These are phyloP conservation scores for Cicer judaicum DNA, from an alignment of 306 rosid species.

Conservation along the genomic window DNA sequence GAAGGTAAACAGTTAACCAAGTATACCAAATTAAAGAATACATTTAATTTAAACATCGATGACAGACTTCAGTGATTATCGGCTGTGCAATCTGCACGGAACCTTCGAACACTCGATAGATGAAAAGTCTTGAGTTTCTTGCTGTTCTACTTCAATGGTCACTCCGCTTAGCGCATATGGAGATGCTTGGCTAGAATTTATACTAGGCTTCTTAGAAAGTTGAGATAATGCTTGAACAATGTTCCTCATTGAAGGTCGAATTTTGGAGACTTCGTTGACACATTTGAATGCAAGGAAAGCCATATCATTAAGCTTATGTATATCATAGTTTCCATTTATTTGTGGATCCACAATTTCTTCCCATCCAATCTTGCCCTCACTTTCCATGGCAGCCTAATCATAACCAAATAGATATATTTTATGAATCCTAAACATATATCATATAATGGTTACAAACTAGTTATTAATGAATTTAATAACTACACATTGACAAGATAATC, in stretches of 20 bases:
- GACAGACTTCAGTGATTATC: slow-evolving; percentile 22
- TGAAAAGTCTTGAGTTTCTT: slow-evolving; percentile 20
- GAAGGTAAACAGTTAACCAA: slow-evolving; percentile 19
- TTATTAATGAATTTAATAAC: background rate
- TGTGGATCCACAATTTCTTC: slow-evolving; percentile 57
- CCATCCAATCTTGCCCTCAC: slow-evolving; percentile 54
- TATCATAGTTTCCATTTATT: slow-evolving; percentile 52
- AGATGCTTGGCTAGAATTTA: slow-evolving; percentile 21
- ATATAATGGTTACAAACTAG: background rate
- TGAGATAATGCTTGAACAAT: slow-evolving; percentile 46
- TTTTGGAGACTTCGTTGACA: slow-evolving; percentile 44
- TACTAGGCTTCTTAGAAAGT: slow-evolving; percentile 36
- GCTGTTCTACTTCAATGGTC: slow-evolving; percentile 35
- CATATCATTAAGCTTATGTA: slow-evolving; percentile 44
- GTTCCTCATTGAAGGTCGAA: slow-evolving; percentile 46
- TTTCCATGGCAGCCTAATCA: slow-evolving; percentile 55
- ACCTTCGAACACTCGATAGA: slow-evolving; percentile 30
- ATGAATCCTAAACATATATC: slow-evolving; percentile 14
- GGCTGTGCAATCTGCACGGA: slow-evolving; percentile 44
- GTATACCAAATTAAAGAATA: background rate
- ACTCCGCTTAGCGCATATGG: slow-evolving; percentile 28
- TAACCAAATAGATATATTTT: slow-evolving; percentile 15
- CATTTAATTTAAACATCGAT: slow-evolving; percentile 21
- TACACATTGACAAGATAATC: background rate
- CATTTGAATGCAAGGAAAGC: slow-evolving; percentile 57